Evolutionary conservation across 2,329 filamentous ascomycete genomes (phyloP).

Genomic region (Zarea fungicola): DNA sequence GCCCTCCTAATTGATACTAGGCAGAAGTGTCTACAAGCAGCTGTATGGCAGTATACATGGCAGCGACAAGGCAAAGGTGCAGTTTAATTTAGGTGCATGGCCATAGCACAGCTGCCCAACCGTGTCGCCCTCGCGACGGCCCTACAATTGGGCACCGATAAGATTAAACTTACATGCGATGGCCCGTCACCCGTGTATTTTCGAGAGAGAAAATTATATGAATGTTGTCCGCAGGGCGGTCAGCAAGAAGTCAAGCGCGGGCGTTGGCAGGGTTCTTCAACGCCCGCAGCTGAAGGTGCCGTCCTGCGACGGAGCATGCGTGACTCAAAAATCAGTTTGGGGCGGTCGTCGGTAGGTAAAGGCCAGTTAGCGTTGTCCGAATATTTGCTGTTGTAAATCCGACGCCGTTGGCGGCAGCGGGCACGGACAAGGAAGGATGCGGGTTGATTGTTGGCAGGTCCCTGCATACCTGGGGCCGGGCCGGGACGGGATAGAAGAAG

Average conservation of each 20-base stretch:
- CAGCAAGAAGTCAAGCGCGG: too few relatives aligned
- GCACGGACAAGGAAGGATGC: too few relatives aligned
- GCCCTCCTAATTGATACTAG: not conserved
- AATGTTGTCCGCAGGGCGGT: not conserved
- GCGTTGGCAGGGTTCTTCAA: not conserved
- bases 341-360: too few relatives aligned
- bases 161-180: slow-evolving; percentile 5
- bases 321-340: slow-evolving; percentile 3
- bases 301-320: slow-evolving; percentile 1
- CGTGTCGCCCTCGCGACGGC: not conserved
- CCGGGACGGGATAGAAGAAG: too few relatives aligned
- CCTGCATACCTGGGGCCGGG: too few relatives aligned
- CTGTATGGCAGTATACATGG: not conserved
- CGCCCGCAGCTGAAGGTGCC: not conserved
- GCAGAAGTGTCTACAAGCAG: not conserved
- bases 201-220: too few relatives aligned
- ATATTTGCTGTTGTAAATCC: too few relatives aligned
- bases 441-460: too few relatives aligned
- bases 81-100: not conserved
- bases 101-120: slow-evolving; percentile 1
- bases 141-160: slow-evolving; percentile 4
- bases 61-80: not conserved
- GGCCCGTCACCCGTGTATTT: too few relatives aligned
- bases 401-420: too few relatives aligned
- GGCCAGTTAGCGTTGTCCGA: too few relatives aligned